Evolutionary conservation across 2,329 filamentous ascomycete genomes (phyloP), one percentile per base, ranked within the genome.

Genomic region (Setomelanomma holmii): DNA sequence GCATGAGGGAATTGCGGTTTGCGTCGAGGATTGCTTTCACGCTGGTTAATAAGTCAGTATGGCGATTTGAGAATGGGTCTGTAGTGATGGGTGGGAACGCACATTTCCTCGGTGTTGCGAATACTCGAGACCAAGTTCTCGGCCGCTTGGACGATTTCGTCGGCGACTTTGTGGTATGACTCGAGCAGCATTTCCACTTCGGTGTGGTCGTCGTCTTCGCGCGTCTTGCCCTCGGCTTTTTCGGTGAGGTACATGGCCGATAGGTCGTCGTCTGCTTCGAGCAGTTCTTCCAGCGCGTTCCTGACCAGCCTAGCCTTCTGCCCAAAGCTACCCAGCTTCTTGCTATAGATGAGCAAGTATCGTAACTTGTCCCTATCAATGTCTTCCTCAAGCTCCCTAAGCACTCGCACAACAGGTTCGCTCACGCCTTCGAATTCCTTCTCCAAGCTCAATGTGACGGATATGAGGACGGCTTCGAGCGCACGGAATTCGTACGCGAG

Each of bases 101-200:
- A 96, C 91, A 99, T 96, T 78, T 99, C 95, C 76, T 99, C 95
- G 1, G 95, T 99, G 76, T 98, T 99, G 65, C 95, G 86, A 73
- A 99, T 99, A 61, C 91, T 92, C 8, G 90, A 93, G 49, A 98
- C 93, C 61, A 98, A 76, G 75, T 96, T 98, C 56, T 91, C 90
- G 14, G 92, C 91, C 57, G 96, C 90, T 75, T 99, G 93, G 7
- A 97, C 93, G 65, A 98, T 97, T 79, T 99, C 95, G 71, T 99
- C 95, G 62, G 92, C 93, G 36, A 99, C 89, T 75, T 98, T 98
- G 75, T 98, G 91, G 74, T 99, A 99, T 2, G 92, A 96, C 74
- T 99, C 95, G 4, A 99, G 80, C 42, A 99, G 82, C 87, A 99
- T 92, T 78, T 99, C 95, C 5, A 99, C 90, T 76, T 99, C 95